Evolutionary conservation across 2,329 filamentous ascomycete species (phyloP), one percentile per base, ranked within the genome.

Genomic region (Fusarium torreyae): DNA sequence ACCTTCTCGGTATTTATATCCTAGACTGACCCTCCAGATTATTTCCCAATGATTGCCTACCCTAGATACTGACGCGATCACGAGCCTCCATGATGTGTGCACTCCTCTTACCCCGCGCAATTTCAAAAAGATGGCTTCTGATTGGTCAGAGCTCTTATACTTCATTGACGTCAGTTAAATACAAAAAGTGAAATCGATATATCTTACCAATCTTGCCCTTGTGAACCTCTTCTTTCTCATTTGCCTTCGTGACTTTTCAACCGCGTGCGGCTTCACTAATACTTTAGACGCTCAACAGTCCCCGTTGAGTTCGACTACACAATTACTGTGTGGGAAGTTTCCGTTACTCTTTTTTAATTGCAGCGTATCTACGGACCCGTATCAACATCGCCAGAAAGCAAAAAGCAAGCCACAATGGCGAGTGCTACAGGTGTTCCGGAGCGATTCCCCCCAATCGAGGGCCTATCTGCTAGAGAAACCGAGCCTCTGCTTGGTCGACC

Each of bases 381-480:
- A 15, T 26, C 22, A 44, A 57, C 14, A 46, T 36, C 24, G 18
- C 22, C 31, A 28, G 18, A 18, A 28, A 15, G 14, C 9, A 20
- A 44, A 18, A 18, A 46, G 28, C 46, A 57, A 46, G 20, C 40
- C 49, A 70, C 44, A 54, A 94, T 94, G 91, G 87, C 91, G 33
- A 92, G 90, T 64, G 86, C 89, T 56, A 91, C 90, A 36, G 89
- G 89, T 55, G 87, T 91, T 60, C 90, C 91, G 24, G 84, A 90
- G 71, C 78, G 79, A 42, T 79, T 66, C 44, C 76, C 64, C 71
- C 74, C 61, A n/a, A 46, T 62, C 26, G 72, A 72, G 34, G 71
- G 65, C 40, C 44, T 57, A 20, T 79, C 79, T 38, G 66, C 64
- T 11, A 60, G 75, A 43, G 82, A 83, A 70, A 77, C 75, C 26